phyloP scores from a whole-genome alignment of 345 rosid species.

The Ceriops decandra region DNA sequence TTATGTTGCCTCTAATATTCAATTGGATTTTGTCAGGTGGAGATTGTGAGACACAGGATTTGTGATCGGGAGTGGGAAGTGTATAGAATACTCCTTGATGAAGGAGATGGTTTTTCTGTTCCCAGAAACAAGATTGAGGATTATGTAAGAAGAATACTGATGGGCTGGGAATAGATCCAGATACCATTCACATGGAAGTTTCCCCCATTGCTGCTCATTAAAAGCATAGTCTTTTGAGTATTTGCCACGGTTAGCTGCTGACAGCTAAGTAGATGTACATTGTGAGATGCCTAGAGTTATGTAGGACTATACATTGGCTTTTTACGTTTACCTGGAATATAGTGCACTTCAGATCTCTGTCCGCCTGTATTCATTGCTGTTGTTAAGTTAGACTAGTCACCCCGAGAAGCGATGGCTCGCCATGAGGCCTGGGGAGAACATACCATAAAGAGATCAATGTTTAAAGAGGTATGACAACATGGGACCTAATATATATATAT shows the following conservation, averaged over 20 bases:
- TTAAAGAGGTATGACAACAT: too few relatives aligned
- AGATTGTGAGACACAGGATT: constrained; percentile 59
- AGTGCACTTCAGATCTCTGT: background rate
- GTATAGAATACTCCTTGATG: constrained; percentile 56
- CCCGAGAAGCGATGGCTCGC: too few relatives aligned
- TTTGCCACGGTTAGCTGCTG: background rate
- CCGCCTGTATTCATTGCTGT: too few relatives aligned
- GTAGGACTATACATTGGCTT: background rate
- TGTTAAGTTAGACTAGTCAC: too few relatives aligned
- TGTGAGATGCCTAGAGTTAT: background rate
- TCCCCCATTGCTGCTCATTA: background rate
- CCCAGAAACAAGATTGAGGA: constrained; percentile 54
- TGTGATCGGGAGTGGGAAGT: constrained; percentile 61
- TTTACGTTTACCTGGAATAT: background rate
- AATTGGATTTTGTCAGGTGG: constrained; percentile 37
- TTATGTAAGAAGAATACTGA: constrained; percentile 40
- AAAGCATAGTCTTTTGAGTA: constrained; percentile 1
- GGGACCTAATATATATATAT: too few relatives aligned
- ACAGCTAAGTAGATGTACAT: background rate
- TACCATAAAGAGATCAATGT: too few relatives aligned
- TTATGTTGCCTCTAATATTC: background rate
- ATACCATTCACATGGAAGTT: background rate
- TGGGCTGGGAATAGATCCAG: constrained; percentile 58
- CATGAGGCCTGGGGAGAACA: too few relatives aligned
- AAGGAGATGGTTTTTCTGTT: constrained; percentile 37